Base-by-base conservation (phyloP, 2,329 filamentous ascomycete genomes). In the Fonsecaea pugnacius region DNA sequence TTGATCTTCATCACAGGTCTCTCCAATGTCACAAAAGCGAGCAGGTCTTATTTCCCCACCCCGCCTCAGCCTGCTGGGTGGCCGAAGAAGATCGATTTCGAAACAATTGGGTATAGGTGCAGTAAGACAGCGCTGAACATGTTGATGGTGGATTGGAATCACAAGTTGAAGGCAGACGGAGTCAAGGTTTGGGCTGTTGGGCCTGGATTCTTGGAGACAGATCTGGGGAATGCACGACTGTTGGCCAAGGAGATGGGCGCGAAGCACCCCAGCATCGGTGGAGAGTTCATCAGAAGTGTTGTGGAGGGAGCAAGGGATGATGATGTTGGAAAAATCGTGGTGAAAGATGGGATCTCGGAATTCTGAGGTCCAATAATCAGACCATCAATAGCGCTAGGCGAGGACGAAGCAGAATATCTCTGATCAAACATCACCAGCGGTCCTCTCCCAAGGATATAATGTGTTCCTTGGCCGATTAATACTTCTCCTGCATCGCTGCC, bases 131-230 rank as follows among this genome's bases (percentile, higher is more conserved):
- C 79, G 0, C 38, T 81, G 10, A 79, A 81, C 36, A 79, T 80
- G 74, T 68, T 82, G 35, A 59, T 61, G 43, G 58, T 71, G 16
- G 58, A 61, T 33, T 67, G 73, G 43, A 74, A 76, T 51, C 75
- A 77, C 40, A 67, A 76, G 1, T 72, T 85, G 35, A 70, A 74
- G 21, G 67, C 80, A 61, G 74, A 76, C 67, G 73, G 76, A 9
- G 78, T 83, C 38, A 85, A 84, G 67, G 79, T 84, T 0, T 84
- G 78, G 68, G 73, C 70, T 1, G 75, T 82, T 2, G 77, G 75
- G 62, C 82, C 82, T 1, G 82, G 82, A 0, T 76, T 82, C 60
- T 70, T 83, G 67, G 81, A 79, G 1, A 84, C 82, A 1, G 75
- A 75, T 3, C 63, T 83, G 27, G 76, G 73, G 8, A 77, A 76